phyloP scores from a whole-genome alignment of 1,139 yeast genomes.

The Debaryomyces coudertii region DNA sequence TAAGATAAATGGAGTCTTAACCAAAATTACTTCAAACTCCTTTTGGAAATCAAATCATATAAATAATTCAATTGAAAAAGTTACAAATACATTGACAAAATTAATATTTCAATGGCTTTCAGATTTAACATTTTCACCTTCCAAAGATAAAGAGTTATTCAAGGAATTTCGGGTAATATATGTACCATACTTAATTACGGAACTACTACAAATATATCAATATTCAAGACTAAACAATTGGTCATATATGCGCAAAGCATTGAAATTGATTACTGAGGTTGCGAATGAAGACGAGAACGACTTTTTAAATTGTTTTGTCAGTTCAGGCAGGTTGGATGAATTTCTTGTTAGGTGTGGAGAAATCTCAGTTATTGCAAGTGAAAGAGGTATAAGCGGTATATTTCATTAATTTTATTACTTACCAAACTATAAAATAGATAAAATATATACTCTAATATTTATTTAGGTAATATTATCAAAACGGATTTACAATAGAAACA shows the following conservation, averaged over 20 bases:
- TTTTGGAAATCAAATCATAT: slow-evolving; percentile 37
- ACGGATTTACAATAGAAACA: neutral
- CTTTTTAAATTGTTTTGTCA: slow-evolving; percentile 53
- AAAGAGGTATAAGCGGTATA: slow-evolving; percentile 42
- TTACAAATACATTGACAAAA: slow-evolving; percentile 29
- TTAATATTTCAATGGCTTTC: slow-evolving; percentile 41
- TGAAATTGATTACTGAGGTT: slow-evolving; percentile 55
- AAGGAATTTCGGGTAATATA: slow-evolving; percentile 62
- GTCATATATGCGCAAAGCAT: slow-evolving; percentile 55
- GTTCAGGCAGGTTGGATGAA: slow-evolving; percentile 63
- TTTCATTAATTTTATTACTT: slow-evolving; percentile 17
- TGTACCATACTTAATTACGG: slow-evolving; percentile 73
- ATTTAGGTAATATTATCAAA: slow-evolving; percentile 1
- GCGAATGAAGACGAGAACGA: slow-evolving; percentile 48
- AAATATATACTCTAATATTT: slow-evolving; percentile 3
- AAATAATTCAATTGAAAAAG: slow-evolving; percentile 43
- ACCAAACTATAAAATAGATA: neutral
- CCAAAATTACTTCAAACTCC: slow-evolving; percentile 12
- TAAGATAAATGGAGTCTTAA: slow-evolving; percentile 20
- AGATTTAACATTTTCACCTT: slow-evolving; percentile 24
- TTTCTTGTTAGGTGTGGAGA: slow-evolving; percentile 64
- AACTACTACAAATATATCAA: slow-evolving; percentile 58
- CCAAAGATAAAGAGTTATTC: slow-evolving; percentile 47
- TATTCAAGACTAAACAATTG: slow-evolving; percentile 41
- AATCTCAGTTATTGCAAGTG: slow-evolving; percentile 53